Conservation (phyloP, 2,329 filamentous ascomycete species). For the Neonectria hederae region DNA sequence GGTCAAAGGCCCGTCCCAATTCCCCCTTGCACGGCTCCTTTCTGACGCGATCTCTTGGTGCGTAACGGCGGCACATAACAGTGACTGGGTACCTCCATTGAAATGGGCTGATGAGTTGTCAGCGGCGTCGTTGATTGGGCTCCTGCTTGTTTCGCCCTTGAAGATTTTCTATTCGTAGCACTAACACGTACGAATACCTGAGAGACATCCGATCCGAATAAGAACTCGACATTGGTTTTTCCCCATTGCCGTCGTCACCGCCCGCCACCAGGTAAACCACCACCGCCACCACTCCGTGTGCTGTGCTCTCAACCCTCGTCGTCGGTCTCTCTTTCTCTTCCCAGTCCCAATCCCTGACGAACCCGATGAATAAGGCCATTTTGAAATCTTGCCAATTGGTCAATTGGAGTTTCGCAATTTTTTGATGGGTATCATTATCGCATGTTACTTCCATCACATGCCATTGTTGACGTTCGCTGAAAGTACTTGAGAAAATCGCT, state of each 20-base stretch:
- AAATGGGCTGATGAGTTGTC: conserved; percentile 39
- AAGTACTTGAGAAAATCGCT: background rate
- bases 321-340: conserved; percentile 34
- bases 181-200: background rate
- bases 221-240: conserved; percentile 30
- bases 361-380: conserved; percentile 42
- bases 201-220: conserved; percentile 35
- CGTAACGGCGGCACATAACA: conserved; percentile 3
- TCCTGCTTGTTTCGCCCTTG: background rate
- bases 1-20: background rate
- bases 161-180: background rate
- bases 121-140: conserved; percentile 28
- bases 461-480: background rate
- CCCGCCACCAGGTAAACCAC: conserved; percentile 17
- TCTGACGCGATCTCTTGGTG: conserved; percentile 2
- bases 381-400: conserved; percentile 34
- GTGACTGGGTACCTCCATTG: background rate
- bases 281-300: conserved; percentile 17
- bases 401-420: conserved; percentile 25
- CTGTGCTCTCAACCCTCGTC: conserved; percentile 26
- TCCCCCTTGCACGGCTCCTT: conserved; percentile 8
- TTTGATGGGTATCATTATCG: conserved; percentile 3
- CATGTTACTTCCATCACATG: conserved; percentile 16
- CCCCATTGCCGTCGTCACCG: conserved; percentile 11
- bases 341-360: conserved; percentile 37